Evolutionary conservation across 1,284 basidiomycete genomes (phyloP), one percentile per base, ranked within the genome.

Genomic region (Apiotrichum domesticum): DNA sequence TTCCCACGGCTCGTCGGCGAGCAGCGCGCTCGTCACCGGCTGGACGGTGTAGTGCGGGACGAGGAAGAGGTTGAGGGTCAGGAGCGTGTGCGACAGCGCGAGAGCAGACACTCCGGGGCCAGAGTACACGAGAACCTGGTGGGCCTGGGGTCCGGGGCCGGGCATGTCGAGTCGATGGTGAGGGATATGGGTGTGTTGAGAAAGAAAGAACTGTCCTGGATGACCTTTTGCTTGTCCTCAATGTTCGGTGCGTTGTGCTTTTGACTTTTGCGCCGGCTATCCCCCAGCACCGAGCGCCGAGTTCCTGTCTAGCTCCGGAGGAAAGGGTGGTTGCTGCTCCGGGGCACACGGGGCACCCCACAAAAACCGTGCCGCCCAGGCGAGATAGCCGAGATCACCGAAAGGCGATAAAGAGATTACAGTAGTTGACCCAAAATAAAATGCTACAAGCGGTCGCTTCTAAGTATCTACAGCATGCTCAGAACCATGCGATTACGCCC

Each of bases 31-130:
- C 0, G 83, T 78, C 53, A 91, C 80, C 3, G 82, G 73, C 59
- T 90, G 87, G 40, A 93, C 84, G 13, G 87, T 84, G 73, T 92
- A 93, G 71, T 86, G 82, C 0, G 88, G 86, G 7, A 80, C 67
- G 13, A 92, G 82, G 35, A 87, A 69, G 6, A 81, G 75, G 39
- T 81, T 80, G 35, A 93, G 81, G 7, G 80, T 79, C 1, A 79
- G 69, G 39, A 85, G 71, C 2, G 83, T 80, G 65, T 85, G 79
- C 2, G 81, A 78, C 39, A 85, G 74, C 2, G 87, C 86, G 9
- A 81, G 71, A 45, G 80, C 80, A 33, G 81, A 79, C 15, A 85
- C 82, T 54, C 89, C 86, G 29, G 86, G 83, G 3, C 86, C 87
- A 46, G 86, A 80, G 73, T 90, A 90, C 44, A 91, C 82, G 56